Evolutionary conservation across 306 rosid species (phyloP).

Genomic region (Dalbergia cultrata): DNA sequence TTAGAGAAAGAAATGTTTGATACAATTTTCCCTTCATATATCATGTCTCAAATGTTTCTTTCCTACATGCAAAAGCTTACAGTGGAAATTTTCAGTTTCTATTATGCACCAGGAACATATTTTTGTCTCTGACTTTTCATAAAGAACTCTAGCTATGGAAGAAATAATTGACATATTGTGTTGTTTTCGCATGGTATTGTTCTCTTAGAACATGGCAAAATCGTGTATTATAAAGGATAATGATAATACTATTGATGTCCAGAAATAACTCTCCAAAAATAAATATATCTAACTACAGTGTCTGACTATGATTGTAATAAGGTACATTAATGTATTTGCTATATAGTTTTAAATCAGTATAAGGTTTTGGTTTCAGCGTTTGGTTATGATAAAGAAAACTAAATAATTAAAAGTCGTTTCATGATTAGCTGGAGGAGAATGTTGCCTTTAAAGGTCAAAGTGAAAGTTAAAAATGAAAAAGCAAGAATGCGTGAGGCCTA

Average conservation of each 20-base stretch:
- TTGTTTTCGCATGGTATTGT: neutral
- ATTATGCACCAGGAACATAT: slow-evolving; percentile 4
- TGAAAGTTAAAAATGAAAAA: slow-evolving; percentile 43
- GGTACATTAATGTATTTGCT: too few species aligned
- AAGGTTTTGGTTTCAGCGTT: slow-evolving; percentile 10
- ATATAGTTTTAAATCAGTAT: neutral
- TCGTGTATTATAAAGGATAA: neutral
- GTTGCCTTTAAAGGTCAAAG: slow-evolving; percentile 34
- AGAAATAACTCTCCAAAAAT: too few species aligned
- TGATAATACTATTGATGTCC: neutral
- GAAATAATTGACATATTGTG: neutral
- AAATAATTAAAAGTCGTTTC: slow-evolving; percentile 25
- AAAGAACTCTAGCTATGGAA: neutral
- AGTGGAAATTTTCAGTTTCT: slow-evolving; percentile 14
- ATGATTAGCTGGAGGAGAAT: slow-evolving; percentile 40
- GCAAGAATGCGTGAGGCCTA: slow-evolving; percentile 25
- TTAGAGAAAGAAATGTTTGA: slow-evolving; percentile 44
- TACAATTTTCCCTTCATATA: slow-evolving; percentile 44
- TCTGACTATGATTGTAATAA: too few species aligned
- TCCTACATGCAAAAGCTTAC: slow-evolving; percentile 42
- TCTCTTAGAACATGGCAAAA: neutral
- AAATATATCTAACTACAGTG: too few species aligned
- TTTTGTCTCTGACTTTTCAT: slow-evolving; percentile 29
- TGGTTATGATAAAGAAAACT: neutral
- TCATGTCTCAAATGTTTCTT: slow-evolving; percentile 40